phyloP scores from a whole-genome alignment of 2,329 filamentous ascomycete genomes.

The Triangularia verruculosa region DNA sequence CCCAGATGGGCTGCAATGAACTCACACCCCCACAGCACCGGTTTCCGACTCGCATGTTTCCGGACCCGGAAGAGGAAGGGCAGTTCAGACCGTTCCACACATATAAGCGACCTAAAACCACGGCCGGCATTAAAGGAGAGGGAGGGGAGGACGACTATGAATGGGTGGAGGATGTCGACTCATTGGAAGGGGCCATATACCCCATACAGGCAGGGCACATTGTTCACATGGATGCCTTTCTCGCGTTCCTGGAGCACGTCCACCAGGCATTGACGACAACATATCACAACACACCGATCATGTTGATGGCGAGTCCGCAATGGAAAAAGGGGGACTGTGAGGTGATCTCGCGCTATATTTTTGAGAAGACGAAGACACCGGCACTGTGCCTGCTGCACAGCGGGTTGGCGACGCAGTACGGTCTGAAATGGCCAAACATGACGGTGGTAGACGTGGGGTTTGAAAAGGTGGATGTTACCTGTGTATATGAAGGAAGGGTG shows the following conservation, averaged over 20 bases:
- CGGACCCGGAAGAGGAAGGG: constrained; percentile 64
- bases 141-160: constrained; percentile 39
- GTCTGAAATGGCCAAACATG: constrained; percentile 69
- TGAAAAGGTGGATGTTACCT: constrained; percentile 89
- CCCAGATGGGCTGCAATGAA: constrained; percentile 85
- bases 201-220: constrained; percentile 77
- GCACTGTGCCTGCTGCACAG: constrained; percentile 89
- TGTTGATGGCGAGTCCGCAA: constrained; percentile 83
- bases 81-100: constrained; percentile 70
- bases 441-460: constrained; percentile 89
- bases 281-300: constrained; percentile 92
- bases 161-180: constrained; percentile 85
- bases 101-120: constrained; percentile 49
- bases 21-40: constrained; percentile 86
- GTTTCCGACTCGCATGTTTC: constrained; percentile 92
- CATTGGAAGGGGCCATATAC: constrained; percentile 85
- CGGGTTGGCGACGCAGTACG: constrained; percentile 83
- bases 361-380: constrained; percentile 94
- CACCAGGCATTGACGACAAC: constrained; percentile 85
- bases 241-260: constrained; percentile 88
- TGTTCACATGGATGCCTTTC: constrained; percentile 86
- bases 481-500: constrained; percentile 77
- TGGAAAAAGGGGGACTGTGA: constrained; percentile 90
- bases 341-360: constrained; percentile 86
- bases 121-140: constrained; percentile 50